Evolutionary conservation across 352 stramenopile species (phyloP).

Genomic region (Peronospora tabacina): DNA sequence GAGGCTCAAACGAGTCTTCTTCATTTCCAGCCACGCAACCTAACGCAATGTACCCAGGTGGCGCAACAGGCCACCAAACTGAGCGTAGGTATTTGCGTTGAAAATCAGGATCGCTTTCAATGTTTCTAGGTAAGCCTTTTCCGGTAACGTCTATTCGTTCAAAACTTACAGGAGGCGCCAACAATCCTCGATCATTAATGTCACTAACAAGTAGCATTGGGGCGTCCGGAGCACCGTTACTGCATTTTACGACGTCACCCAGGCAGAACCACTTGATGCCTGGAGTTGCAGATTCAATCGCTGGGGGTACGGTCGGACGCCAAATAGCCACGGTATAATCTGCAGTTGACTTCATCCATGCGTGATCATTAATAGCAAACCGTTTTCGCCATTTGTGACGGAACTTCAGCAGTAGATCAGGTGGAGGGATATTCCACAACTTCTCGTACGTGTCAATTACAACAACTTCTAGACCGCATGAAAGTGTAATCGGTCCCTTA

Average conservation of each 20-base stretch:
- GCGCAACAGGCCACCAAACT: slow-evolving; percentile 77
- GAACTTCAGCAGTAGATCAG: slow-evolving; percentile 69
- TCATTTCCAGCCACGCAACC: slow-evolving; percentile 76
- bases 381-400: slow-evolving; percentile 78
- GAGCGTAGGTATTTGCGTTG: slow-evolving; percentile 79
- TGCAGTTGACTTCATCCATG: slow-evolving; percentile 37
- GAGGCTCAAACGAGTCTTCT: slow-evolving; percentile 68
- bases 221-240: slow-evolving; percentile 44
- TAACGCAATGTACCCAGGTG: slow-evolving; percentile 64
- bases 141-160: slow-evolving; percentile 78
- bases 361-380: slow-evolving; percentile 16
- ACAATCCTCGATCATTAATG: slow-evolving; percentile 31
- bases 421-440: slow-evolving; percentile 72
- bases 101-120: slow-evolving; percentile 60
- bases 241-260: slow-evolving; percentile 60
- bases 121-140: slow-evolving; percentile 74
- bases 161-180: slow-evolving; percentile 62
- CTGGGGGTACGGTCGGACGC: slow-evolving; percentile 43
- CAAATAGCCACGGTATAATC: slow-evolving; percentile 69
- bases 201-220: slow-evolving; percentile 61
- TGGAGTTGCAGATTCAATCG: slow-evolving; percentile 26
- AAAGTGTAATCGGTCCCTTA: slow-evolving; percentile 68
- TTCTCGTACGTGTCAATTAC: slow-evolving; percentile 74
- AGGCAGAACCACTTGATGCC: slow-evolving; percentile 56
- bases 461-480: slow-evolving; percentile 59